These are phyloP conservation scores for Coccomyxa subellipsoidea DNA, from an alignment of 163 green algal species.

Conservation along the genomic window DNA sequence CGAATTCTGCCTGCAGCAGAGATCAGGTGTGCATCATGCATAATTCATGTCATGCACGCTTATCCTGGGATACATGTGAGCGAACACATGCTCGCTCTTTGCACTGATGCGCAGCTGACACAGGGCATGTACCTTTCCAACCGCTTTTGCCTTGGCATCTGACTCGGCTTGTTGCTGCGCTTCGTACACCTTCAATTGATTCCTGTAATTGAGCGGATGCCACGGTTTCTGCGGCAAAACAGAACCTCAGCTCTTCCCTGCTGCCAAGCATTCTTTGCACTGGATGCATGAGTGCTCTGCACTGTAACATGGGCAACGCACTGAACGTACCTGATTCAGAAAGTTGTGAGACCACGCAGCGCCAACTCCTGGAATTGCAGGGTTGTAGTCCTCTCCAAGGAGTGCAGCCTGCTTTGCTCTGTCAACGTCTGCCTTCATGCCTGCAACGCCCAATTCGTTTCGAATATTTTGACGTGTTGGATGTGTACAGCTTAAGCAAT, in stretches of 20 bases:
- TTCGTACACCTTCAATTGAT: constrained; percentile 57
- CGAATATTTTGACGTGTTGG: no score
- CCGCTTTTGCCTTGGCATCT: constrained; percentile 43
- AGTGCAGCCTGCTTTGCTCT: constrained; percentile 25
- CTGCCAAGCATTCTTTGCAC: no score
- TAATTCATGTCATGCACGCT: no score
- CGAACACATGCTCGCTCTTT: no score
- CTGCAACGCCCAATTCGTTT: no score
- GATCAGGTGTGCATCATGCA: not conserved
- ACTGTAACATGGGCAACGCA: no score
- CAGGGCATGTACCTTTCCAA: constrained; percentile 37
- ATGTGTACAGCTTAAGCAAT: no score
- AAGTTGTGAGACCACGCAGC: constrained; percentile 34
- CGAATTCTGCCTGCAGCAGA: constrained; percentile 60
- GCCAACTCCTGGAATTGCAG: constrained; percentile 26
- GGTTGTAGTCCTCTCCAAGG: constrained; percentile 26
- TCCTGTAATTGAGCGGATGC: constrained; percentile 66
- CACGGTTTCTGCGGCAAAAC: constrained; percentile 45
- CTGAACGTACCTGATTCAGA: not conserved
- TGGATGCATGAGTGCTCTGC: no score
- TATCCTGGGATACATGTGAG: no score
- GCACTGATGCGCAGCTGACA: no score
- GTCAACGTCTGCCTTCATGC: constrained; percentile 38
- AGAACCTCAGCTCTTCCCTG: not conserved
- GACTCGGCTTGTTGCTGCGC: constrained; percentile 53